These are phyloP conservation scores for Paracoccidioides lutzii DNA, from an alignment of 2,329 filamentous ascomycete species.

Conservation along the genomic window DNA sequence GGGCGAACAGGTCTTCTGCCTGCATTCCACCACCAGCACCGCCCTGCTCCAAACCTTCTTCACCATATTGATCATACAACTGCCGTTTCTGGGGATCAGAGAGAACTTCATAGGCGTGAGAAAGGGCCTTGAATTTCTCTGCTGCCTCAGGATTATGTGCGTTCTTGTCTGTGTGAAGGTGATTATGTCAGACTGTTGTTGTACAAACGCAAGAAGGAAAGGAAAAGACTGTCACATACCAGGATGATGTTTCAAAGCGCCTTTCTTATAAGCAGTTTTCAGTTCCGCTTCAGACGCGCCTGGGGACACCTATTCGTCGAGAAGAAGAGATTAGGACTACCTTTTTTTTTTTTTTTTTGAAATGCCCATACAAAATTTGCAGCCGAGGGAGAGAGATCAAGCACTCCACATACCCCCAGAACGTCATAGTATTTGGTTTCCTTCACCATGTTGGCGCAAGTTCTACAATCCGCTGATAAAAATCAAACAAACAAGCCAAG, in stretches of 20 bases:
- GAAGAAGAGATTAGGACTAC: not conserved
- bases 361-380: not conserved
- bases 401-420: slow-evolving; percentile 32
- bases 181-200: not conserved
- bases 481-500: slow-evolving; percentile 2
- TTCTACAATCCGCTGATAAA: slow-evolving; percentile 8
- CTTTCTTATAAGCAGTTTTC: slow-evolving; percentile 90
- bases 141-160: slow-evolving; percentile 82
- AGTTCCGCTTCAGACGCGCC: slow-evolving; percentile 73
- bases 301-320: slow-evolving; percentile 51
- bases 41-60: slow-evolving; percentile 82
- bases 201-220: slow-evolving; percentile 4
- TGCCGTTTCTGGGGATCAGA: slow-evolving; percentile 83
- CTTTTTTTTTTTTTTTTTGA: not conserved
- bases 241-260: slow-evolving; percentile 77
- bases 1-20: slow-evolving; percentile 88
- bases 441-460: slow-evolving; percentile 35
- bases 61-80: slow-evolving; percentile 94
- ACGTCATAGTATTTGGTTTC: slow-evolving; percentile 38
- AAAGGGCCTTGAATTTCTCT: slow-evolving; percentile 97
- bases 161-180: slow-evolving; percentile 65
- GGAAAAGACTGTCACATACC: slow-evolving; percentile 47
- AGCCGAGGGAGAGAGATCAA: not conserved
- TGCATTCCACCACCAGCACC: slow-evolving; percentile 78
- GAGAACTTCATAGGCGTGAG: slow-evolving; percentile 88